These are phyloP conservation scores for Nitzschia putrida DNA, from an alignment of 108 stramenopile genomes.

Conservation along the genomic window DNA sequence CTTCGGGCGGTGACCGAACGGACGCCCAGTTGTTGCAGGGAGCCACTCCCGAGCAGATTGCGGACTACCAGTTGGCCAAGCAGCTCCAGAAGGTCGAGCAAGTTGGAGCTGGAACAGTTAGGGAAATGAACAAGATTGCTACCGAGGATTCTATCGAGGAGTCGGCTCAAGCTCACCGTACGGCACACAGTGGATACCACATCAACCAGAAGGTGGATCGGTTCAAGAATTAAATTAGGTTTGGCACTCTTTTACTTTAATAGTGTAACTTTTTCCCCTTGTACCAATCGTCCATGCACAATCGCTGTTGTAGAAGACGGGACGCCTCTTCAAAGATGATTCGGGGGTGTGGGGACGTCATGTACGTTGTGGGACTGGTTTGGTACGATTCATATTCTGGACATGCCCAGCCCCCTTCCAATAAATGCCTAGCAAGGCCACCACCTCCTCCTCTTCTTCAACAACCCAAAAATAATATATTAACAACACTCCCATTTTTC, in stretches of 20 bases:
- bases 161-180: constrained; percentile 53
- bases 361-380: too few species aligned
- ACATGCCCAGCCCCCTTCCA: too few species aligned
- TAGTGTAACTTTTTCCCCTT: too few species aligned
- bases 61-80: constrained; percentile 73
- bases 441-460: too few species aligned
- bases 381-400: too few species aligned
- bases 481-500: too few species aligned
- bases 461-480: too few species aligned
- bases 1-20: constrained; percentile 34
- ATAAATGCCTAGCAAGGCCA: too few species aligned
- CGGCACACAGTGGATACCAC: constrained; percentile 54
- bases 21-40: constrained; percentile 37
- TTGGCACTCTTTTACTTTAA: background rate
- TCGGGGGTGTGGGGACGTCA: too few species aligned
- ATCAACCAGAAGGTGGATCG: constrained; percentile 26
- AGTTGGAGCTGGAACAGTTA: constrained; percentile 80
- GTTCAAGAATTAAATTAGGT: background rate
- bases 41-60: constrained; percentile 71
- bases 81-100: constrained; percentile 90
- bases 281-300: too few species aligned
- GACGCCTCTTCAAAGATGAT: too few species aligned
- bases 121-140: constrained; percentile 77
- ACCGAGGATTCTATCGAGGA: constrained; percentile 63
- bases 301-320: too few species aligned